phyloP scores from a whole-genome alignment of 495 filamentous ascomycete species.

The Penicillium fimorum region DNA sequence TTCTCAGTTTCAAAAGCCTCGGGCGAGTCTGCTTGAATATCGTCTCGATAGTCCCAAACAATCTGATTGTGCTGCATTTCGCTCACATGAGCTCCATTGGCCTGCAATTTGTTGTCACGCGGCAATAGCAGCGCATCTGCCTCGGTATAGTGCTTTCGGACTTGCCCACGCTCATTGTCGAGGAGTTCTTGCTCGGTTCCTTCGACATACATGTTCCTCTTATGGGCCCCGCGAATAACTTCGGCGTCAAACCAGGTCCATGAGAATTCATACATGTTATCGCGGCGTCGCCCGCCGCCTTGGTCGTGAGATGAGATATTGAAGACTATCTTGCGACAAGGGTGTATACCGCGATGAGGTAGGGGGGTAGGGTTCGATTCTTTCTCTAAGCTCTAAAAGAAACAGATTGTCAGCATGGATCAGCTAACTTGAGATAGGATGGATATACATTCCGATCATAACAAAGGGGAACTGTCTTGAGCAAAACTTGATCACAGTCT shows the following conservation, averaged over 20 bases:
- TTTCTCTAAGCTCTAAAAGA: conserved; percentile 19
- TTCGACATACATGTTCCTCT: conserved; percentile 21
- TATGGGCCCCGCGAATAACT: conserved; percentile 31
- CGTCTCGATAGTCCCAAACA: conserved; percentile 56
- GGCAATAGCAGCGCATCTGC: conserved; percentile 44
- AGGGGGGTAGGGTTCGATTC: conserved; percentile 24
- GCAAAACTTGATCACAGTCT: conserved; percentile 40
- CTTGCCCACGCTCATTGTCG: conserved; percentile 19
- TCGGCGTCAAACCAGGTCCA: conserved; percentile 74
- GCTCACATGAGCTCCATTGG: conserved; percentile 43
- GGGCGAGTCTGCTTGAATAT: conserved; percentile 44
- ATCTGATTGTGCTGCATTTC: conserved; percentile 44
- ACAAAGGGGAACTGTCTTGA: conserved; percentile 43
- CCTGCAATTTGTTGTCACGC: conserved; percentile 47
- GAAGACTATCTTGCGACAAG: conserved; percentile 61
- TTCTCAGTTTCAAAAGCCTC: conserved; percentile 40
- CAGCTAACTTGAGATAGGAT: neutral
- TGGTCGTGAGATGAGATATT: conserved; percentile 65
- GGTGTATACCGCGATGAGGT: conserved; percentile 39
- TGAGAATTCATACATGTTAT: conserved; percentile 53
- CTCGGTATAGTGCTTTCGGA: conserved; percentile 20
- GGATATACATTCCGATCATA: conserved; percentile 33
- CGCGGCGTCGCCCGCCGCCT: conserved; percentile 41
- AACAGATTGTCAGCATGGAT: conserved; percentile 1
- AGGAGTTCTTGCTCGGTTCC: conserved; percentile 19